Conservation (phyloP, 2,329 filamentous ascomycete species). For the Fusarium nurragi region DNA sequence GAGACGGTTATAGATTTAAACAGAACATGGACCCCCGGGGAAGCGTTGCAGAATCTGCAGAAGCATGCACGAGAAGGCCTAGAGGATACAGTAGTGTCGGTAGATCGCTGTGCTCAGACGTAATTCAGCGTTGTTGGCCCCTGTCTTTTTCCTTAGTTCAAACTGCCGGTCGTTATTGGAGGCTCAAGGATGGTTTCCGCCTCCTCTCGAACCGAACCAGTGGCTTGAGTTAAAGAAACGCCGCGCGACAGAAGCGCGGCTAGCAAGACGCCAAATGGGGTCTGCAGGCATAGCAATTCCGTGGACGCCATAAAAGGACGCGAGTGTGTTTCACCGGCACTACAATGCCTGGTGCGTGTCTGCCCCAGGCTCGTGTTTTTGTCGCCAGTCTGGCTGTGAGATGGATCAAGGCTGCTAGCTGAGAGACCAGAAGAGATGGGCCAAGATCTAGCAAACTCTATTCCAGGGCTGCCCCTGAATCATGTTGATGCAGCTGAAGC, state of each 20-base stretch:
- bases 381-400: not conserved
- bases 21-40: not conserved
- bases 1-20: constrained; percentile 8
- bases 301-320: not conserved
- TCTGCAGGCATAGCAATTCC: not conserved
- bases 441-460: constrained; percentile 7
- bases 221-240: not conserved
- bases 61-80: not conserved
- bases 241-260: not conserved
- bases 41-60: constrained; percentile 10
- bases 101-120: not conserved
- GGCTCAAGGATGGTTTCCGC: not conserved
- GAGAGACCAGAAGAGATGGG: not conserved
- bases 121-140: no score
- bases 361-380: not conserved
- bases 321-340: not conserved
- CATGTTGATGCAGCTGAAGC: not conserved
- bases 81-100: not conserved
- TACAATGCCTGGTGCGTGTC: not conserved
- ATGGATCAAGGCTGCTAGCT: not conserved
- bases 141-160: not conserved
- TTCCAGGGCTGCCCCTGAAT: not conserved
- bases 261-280: not conserved
- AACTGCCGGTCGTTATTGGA: constrained; percentile 11
- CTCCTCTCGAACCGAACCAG: not conserved